Conservation (phyloP, 495 filamentous ascomycete genomes). For the Xylaria longipes region DNA sequence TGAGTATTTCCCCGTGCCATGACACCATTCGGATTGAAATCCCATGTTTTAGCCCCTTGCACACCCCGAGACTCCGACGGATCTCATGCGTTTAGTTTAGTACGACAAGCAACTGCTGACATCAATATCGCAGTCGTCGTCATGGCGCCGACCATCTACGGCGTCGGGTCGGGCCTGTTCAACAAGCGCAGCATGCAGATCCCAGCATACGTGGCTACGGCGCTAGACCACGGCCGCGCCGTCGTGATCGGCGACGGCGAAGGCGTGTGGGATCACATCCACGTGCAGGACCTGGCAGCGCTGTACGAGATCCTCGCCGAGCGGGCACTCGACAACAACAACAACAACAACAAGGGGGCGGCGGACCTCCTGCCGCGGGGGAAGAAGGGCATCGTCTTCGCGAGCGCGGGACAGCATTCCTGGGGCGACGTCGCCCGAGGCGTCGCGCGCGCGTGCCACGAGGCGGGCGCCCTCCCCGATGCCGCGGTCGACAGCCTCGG, state of each 20-base stretch:
- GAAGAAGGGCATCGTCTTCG: constrained; percentile 54
- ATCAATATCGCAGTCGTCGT: constrained; percentile 42
- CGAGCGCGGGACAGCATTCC: constrained; percentile 46
- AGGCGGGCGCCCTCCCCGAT: constrained; percentile 41
- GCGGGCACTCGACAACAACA: constrained; percentile 41
- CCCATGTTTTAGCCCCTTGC: neutral
- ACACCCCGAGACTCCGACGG: neutral
- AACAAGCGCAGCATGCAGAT: constrained; percentile 51
- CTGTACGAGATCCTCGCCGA: constrained; percentile 45
- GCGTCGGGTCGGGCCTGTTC: constrained; percentile 51
- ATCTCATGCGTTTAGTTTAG: neutral
- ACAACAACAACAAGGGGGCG: too few species aligned
- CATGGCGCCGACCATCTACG: constrained; percentile 57
- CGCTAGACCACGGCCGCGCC: constrained; percentile 38
- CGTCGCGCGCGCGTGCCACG: constrained; percentile 45
- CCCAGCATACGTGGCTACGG: constrained; percentile 37
- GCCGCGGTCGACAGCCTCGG: constrained; percentile 40
- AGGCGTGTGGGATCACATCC: constrained; percentile 55
- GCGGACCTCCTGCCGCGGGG: constrained; percentile 48
- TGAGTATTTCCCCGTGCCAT: neutral
- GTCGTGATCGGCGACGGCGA: constrained; percentile 48
- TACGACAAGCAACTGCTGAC: neutral
- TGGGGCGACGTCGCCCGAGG: constrained; percentile 48
- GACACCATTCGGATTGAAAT: neutral
- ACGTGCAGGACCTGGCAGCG: constrained; percentile 52